phyloP scores from a whole-genome alignment of 1,139 yeast genomes.

The Debaryomycetaceae sp. region DNA sequence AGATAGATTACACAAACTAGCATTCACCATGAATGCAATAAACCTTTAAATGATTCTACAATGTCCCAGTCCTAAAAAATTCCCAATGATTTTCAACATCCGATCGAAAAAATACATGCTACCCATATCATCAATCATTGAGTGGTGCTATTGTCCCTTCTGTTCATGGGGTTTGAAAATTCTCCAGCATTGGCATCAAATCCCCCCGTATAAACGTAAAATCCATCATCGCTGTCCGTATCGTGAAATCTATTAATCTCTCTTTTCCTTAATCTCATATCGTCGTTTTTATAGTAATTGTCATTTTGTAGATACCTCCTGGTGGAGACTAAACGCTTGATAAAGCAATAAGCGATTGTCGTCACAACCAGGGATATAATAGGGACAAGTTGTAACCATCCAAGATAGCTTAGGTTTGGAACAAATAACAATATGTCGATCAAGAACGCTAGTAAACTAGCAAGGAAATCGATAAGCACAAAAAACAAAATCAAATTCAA shows the following conservation, averaged over 20 bases:
- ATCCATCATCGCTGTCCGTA: slow-evolving; percentile 43
- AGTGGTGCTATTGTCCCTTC: too few relatives aligned
- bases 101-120: too few relatives aligned
- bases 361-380: slow-evolving; percentile 33
- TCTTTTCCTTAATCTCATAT: slow-evolving; percentile 31
- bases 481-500: slow-evolving; percentile 32
- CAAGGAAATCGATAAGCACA: slow-evolving; percentile 34
- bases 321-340: slow-evolving; percentile 37
- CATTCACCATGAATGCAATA: too few relatives aligned
- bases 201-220: slow-evolving; percentile 45
- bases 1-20: too few relatives aligned
- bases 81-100: too few relatives aligned
- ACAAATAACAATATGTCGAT: slow-evolving; percentile 41
- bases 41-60: too few relatives aligned
- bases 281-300: slow-evolving; percentile 29
- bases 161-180: not conserved
- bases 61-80: too few relatives aligned
- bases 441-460: slow-evolving; percentile 37
- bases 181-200: slow-evolving; percentile 17
- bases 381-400: slow-evolving; percentile 45
- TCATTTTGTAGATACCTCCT: slow-evolving; percentile 35
- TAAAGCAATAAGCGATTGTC: slow-evolving; percentile 38
- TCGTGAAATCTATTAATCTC: slow-evolving; percentile 23
- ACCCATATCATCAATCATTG: too few relatives aligned
- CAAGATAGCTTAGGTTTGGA: slow-evolving; percentile 38